Base-by-base conservation (phyloP, 2,329 filamentous ascomycete species). In the Colletotrichum eremochloae region DNA sequence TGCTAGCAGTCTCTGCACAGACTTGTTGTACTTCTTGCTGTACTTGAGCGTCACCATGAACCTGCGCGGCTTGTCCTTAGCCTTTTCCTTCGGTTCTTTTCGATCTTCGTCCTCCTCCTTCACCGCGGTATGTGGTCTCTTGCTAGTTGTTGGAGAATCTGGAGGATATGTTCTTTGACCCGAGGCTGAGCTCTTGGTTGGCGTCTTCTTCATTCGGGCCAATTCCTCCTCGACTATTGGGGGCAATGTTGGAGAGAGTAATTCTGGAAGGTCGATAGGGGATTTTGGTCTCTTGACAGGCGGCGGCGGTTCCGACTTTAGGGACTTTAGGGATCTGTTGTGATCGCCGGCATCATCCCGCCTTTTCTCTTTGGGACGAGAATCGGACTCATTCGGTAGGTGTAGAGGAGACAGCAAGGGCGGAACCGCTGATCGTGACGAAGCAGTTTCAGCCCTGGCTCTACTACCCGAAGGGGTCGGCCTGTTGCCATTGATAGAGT, bases 191-290 rank as follows among this genome's bases (percentile, higher is more conserved):
- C 64, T 74, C 60, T 79, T 78, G 44, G 70, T 58, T 7, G 77
- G 73, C 29, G 76, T 78, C 62, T 79, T 82, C 68, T 81, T 71
- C n/a, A 79, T 50, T 40, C 79, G 81, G 20, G 80, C 81, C 20
- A 87, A 78, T 40, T 85, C 84, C 68, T 83, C 85, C 72, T 90
- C 86, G 0, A 90, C 80, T 24, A 85, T 77, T 0, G 86, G 81
- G 1, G 88, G 88, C 8, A 90, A 78, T 0, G 88, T 90, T 0
- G 88, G 88, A 0, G 88, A 90, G 14, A 90, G 80, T 8, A 90
- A 80, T 0, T 84, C 80, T 0, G 88, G 88, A 36, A 90, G 78
- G 58, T 80, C 80, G 11, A 79, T 44, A 0, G 82, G 77, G 1
- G 81, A 77, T 62, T 77, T 84, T 29, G 82, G 79, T 73, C 82